Evolutionary conservation across 257 asterid genomes (phyloP).

Genomic region (Haberlea rhodopensis): DNA sequence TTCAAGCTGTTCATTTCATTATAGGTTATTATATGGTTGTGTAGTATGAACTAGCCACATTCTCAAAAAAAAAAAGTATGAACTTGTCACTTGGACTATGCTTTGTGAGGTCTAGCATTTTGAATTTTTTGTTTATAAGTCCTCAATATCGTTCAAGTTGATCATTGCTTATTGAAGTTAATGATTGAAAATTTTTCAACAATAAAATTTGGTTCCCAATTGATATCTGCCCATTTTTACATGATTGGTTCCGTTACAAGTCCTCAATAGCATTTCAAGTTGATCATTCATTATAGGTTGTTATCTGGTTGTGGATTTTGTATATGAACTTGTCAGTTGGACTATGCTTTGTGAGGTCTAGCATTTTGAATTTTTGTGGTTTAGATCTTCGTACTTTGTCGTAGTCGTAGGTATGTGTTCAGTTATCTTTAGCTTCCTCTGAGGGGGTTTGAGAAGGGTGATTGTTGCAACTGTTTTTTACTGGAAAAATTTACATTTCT

Average conservation of each 20-base stretch:
- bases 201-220: background rate
- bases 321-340: background rate
- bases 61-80: no score
- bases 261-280: no score
- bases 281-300: background rate
- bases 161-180: no score
- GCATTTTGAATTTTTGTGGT: background rate
- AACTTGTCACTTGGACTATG: background rate
- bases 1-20: background rate
- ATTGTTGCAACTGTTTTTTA: background rate
- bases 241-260: no score
- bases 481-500: background rate
- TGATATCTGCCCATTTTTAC: background rate
- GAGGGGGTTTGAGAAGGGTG: background rate
- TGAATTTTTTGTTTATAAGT: no score
- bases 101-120: background rate
- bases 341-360: background rate
- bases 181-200: no score
- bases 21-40: background rate
- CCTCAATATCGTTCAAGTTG: no score
- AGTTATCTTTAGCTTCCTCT: background rate
- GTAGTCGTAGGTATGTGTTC: background rate
- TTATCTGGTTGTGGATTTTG: background rate
- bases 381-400: background rate
- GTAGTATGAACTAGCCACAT: no score